Percentiles rank a stretch among this genome's conserved stretches.
Conservation (phyloP, 345 rosid genomes). For the Lepidium africanum region DNA sequence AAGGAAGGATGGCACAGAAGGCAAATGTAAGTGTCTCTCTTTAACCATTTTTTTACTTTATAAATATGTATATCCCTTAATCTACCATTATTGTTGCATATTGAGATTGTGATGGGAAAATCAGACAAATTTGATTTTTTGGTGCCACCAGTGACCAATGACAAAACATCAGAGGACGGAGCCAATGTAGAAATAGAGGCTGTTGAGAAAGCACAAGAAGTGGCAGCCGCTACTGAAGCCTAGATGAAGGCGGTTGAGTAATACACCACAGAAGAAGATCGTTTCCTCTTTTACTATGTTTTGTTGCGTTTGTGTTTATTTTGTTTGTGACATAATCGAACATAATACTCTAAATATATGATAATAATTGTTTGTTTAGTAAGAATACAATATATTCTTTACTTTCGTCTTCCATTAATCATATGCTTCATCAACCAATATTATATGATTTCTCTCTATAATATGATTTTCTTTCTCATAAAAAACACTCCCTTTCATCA, state of each 20-base stretch:
- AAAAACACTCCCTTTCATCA: too few relatives aligned
- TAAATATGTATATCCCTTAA: too few relatives aligned
- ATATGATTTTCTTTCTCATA: too few relatives aligned
- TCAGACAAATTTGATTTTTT: slow-evolving; percentile 65
- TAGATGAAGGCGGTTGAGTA: too few relatives aligned
- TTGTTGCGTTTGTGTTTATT: too few relatives aligned
- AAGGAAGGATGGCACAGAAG: too few relatives aligned
- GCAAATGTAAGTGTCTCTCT: too few relatives aligned
- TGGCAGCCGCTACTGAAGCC: slow-evolving; percentile 15
- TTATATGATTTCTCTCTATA: not conserved
- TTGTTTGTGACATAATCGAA: too few relatives aligned
- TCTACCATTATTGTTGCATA: slow-evolving; percentile 10
- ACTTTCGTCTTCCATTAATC: not conserved
- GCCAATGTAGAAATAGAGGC: slow-evolving; percentile 19
- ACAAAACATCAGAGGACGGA: slow-evolving; percentile 14
- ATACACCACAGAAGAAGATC: too few relatives aligned
- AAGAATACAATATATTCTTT: not conserved
- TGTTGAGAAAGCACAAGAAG: not conserved
- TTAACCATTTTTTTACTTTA: too few relatives aligned
- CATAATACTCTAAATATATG: not conserved
- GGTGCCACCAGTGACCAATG: slow-evolving; percentile 35
- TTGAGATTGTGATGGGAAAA: slow-evolving; percentile 68
- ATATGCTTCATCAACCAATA: not conserved
- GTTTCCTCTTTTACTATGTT: too few relatives aligned
- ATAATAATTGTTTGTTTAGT: slow-evolving; percentile 7